Conservation (phyloP, 805 yeast genomes). For the Ogataea nitratoaversa region DNA sequence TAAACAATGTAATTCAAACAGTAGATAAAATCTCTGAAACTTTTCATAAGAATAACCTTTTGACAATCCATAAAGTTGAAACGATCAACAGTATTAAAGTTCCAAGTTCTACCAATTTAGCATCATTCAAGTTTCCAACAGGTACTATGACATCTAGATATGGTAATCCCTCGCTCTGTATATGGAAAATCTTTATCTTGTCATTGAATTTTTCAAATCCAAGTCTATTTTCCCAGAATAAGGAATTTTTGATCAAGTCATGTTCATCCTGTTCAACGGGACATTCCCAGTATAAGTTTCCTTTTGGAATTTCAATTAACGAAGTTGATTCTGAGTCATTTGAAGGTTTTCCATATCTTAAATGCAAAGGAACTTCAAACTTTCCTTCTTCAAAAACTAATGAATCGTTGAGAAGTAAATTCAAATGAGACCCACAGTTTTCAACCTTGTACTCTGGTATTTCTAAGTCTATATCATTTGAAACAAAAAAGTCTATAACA, state of each 20-base stretch:
- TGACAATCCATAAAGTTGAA: constrained; percentile 9
- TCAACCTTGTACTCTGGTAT: constrained; percentile 26
- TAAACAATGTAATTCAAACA: too few relatives aligned
- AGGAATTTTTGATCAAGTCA: constrained; percentile 12
- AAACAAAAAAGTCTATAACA: constrained; percentile 10
- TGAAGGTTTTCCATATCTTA: constrained; percentile 27
- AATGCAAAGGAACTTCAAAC: constrained; percentile 30
- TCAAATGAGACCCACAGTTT: constrained; percentile 22
- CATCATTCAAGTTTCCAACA: constrained; percentile 12
- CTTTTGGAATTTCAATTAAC: constrained; percentile 18
- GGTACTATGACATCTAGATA: constrained; percentile 13
- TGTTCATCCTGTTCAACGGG: constrained; percentile 8
- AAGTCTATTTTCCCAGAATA: constrained; percentile 21
- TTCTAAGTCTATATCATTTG: constrained; percentile 28
- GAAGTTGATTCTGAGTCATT: constrained; percentile 3
- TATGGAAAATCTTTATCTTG: constrained; percentile 12
- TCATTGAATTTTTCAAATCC: constrained; percentile 15
- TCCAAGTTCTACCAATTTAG: constrained; percentile 9
- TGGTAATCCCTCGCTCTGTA: not conserved
- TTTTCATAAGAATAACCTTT: not conserved
- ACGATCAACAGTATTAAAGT: constrained; percentile 9
- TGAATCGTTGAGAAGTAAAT: constrained; percentile 15
- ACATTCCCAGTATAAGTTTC: constrained; percentile 28
- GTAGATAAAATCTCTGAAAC: not conserved
- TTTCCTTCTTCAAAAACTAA: constrained; percentile 8